phyloP scores from a whole-genome alignment of 345 rosid genomes.

The Rhodamnia argentea region DNA sequence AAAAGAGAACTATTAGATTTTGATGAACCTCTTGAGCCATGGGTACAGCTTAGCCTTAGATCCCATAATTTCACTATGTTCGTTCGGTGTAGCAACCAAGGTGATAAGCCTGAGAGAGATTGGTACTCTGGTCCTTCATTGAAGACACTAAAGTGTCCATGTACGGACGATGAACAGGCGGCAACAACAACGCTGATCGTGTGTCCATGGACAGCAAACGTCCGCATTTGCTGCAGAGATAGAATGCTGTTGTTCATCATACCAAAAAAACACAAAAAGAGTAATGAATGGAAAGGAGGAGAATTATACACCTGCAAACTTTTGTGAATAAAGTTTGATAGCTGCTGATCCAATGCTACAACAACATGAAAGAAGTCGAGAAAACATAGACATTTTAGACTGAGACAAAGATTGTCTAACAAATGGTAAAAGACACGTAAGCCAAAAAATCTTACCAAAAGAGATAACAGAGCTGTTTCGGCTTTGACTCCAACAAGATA shows the following conservation, averaged over 20 bases:
- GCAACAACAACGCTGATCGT: conserved; percentile 42
- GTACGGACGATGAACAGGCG: conserved; percentile 45
- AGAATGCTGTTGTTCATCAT: not conserved
- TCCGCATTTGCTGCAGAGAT: conserved; percentile 56
- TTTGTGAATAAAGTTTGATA: conserved; percentile 61
- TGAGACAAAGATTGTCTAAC: not conserved
- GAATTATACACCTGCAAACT: conserved; percentile 50
- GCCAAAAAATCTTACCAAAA: conserved; percentile 40
- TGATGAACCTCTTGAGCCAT: not conserved
- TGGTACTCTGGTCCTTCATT: conserved; percentile 15
- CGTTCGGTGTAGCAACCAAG: conserved; percentile 40
- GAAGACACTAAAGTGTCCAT: conserved; percentile 13
- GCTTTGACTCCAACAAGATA: conserved; percentile 53
- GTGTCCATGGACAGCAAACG: conserved; percentile 64
- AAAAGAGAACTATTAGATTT: not conserved
- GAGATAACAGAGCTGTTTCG: conserved; percentile 50
- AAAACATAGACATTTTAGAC: not conserved
- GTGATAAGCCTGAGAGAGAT: conserved; percentile 36
- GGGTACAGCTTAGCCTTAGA: not conserved
- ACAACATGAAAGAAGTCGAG: not conserved
- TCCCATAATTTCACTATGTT: not conserved
- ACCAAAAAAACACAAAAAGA: not conserved
- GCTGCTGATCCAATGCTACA: conserved; percentile 78
- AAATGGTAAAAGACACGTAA: not conserved
- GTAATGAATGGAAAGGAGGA: not conserved